Percentiles rank a stretch among this genome's conserved stretches.
Conservation (phyloP, 2,329 filamentous ascomycete species). For the Xylaria sp. region DNA sequence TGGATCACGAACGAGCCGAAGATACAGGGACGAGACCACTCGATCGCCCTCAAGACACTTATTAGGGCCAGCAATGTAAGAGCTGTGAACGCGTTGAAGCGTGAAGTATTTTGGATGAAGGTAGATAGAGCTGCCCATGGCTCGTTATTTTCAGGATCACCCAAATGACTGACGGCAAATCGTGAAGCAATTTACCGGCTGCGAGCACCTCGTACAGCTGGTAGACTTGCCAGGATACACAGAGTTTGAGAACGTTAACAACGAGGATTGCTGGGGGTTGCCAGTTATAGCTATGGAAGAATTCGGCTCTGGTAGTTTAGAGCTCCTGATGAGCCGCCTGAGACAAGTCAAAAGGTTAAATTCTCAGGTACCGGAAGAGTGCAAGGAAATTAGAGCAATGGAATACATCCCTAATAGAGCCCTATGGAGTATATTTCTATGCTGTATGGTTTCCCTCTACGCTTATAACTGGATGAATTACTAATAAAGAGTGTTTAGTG, state of each 20-base stretch:
- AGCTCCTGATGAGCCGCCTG: background rate
- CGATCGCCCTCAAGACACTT: slow-evolving; percentile 14
- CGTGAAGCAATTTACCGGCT: slow-evolving; percentile 12
- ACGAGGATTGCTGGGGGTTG: background rate
- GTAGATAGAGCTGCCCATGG: background rate
- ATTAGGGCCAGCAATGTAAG: background rate
- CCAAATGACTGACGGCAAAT: background rate
- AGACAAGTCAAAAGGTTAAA: rapidly evolving
- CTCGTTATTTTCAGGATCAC: background rate
- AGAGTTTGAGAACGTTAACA: background rate
- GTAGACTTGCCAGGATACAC: background rate
- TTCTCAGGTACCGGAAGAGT: background rate
- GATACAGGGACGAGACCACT: background rate
- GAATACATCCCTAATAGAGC: slow-evolving; percentile 20
- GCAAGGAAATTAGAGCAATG: background rate
- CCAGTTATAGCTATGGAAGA: slow-evolving; percentile 20
- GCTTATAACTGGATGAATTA: background rate
- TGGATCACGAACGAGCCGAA: slow-evolving; percentile 1
- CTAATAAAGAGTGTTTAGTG: slow-evolving; percentile 3
- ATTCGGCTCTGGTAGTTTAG: slow-evolving; percentile 6
- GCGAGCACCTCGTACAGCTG: slow-evolving; percentile 22
- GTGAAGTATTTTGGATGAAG: slow-evolving; percentile 16
- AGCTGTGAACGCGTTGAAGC: background rate
- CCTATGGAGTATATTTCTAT: slow-evolving; percentile 23
- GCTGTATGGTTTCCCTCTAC: slow-evolving; percentile 3